These are phyloP conservation scores for Monilinia fructigena DNA, from an alignment of 2,329 filamentous ascomycete species.

Conservation along the genomic window DNA sequence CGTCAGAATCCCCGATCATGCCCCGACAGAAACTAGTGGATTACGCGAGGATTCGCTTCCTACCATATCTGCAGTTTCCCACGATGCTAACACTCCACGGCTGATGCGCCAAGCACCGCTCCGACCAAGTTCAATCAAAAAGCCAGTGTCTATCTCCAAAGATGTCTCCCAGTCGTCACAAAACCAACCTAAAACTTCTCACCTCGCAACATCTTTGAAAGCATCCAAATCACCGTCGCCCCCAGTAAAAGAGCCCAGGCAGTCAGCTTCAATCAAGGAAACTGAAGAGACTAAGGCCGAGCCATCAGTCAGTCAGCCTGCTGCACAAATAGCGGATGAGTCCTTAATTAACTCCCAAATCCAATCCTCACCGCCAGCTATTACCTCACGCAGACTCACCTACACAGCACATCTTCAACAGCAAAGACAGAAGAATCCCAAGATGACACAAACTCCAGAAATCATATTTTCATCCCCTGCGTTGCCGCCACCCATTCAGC, in stretches of 20 bases:
- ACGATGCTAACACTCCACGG: conserved; percentile 28
- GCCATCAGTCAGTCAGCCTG: conserved; percentile 10
- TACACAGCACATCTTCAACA: conserved; percentile 38
- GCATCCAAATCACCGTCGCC: conserved; percentile 40
- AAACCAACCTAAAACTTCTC: conserved; percentile 16
- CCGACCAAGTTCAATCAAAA: conserved; percentile 11
- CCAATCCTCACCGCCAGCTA: conserved; percentile 38
- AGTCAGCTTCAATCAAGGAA: not conserved
- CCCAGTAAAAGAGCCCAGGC: conserved; percentile 19
- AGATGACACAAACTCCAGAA: conserved; percentile 36
- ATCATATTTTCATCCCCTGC: conserved; percentile 40
- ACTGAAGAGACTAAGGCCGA: not conserved
- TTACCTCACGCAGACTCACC: conserved; percentile 35
- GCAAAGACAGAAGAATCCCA: conserved; percentile 32
- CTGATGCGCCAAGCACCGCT: conserved; percentile 25
- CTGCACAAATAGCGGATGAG: conserved; percentile 22
- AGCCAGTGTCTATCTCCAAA: not conserved
- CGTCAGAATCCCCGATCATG: conserved; percentile 2
- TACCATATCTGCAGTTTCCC: conserved; percentile 25
- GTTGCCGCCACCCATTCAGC: conserved; percentile 36
- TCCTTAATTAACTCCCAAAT: conserved; percentile 33
- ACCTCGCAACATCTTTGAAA: conserved; percentile 32
- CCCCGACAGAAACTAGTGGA: conserved; percentile 16
- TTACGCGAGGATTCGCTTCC: conserved; percentile 36
- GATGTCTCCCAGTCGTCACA: not conserved